phyloP scores from a whole-genome alignment of 208 protist genomes.

The Leishmania mexicana region DNA sequence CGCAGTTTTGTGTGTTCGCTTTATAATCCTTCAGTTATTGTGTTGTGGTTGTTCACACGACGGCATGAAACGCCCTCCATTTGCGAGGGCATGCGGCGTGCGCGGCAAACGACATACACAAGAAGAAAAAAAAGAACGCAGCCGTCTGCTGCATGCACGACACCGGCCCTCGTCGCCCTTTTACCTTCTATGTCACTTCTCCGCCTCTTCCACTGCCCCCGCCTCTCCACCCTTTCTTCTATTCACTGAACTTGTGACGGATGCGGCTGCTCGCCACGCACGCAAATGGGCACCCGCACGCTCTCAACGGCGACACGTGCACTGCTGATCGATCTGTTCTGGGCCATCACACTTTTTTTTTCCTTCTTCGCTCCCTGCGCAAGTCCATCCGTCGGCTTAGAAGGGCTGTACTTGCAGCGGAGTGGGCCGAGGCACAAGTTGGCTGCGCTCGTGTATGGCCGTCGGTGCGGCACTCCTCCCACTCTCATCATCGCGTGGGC shows the following conservation, averaged over 20 bases:
- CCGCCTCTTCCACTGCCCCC: background rate
- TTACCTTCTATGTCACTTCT: slow-evolving; percentile 9
- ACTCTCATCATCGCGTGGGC: background rate
- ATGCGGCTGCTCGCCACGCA: background rate
- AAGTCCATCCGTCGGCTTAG: background rate
- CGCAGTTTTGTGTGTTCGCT: background rate
- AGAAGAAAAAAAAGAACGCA: background rate
- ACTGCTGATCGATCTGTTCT: background rate
- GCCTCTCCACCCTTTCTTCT: slow-evolving; percentile 2
- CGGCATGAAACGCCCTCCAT: background rate
- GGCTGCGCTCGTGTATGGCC: background rate
- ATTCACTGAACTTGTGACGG: background rate
- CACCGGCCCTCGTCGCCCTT: background rate
- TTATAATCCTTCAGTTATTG: too few species aligned
- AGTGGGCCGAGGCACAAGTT: background rate
- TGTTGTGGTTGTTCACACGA: background rate
- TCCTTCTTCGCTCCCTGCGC: background rate
- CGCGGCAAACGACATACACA: background rate
- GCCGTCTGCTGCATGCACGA: background rate
- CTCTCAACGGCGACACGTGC: background rate
- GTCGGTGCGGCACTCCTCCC: background rate
- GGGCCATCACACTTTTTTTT: background rate
- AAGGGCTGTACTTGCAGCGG: background rate
- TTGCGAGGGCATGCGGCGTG: background rate
- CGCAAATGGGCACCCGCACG: background rate